Base-by-base conservation (phyloP, 1,284 basidiomycete species). In the Flammula alnicola region DNA sequence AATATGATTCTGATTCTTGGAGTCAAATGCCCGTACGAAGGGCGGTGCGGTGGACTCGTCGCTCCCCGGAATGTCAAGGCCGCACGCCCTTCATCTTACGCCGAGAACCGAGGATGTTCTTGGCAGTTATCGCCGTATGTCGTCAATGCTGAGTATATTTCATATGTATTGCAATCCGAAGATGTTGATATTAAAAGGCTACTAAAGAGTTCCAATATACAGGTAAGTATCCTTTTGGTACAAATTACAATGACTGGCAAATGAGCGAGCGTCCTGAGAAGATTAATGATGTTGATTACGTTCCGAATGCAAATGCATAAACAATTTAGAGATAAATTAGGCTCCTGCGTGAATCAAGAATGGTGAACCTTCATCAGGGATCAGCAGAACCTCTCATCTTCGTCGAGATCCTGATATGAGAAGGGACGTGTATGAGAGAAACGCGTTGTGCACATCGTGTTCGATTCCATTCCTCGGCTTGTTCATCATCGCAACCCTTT, bases 361-460 rank as follows among this genome's bases (percentile, higher is more conserved):
- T 20, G 12, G 14, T 23, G 17, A 17, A n/a, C 11, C 22, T 10
- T 32, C 27, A 32, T 35, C 19, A 43, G n/a, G 47, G 45, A 17
- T 41, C 32, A 22, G 35, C 19, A 42, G 51, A 37, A 17, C 43
- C 36, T 36, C 52, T 40, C 33, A 56, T 26, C 43, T 55, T 51
- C n/a, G 45, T 59, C 39, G 71, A 69, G 46, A 79, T 62, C 38
- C 69, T 71, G 51, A 88, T 70, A 58, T 79, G 74, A 5, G 86
- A 80, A 25, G 87, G 87, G 33, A 89, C 65, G 52, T 79, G 78
- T 39, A 92, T 86, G 43, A 94, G 74, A 14, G 89, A 92, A 12
- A 93, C 92, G 11, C 90, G 84, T 56, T 89, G 87, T 11, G 89
- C 91, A 32, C 86, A 88, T 31, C 86, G 83, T 1, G 91, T 93